Conservation (phyloP, 1,284 basidiomycete species). For the Pseudomicrostroma phylloplanum region DNA sequence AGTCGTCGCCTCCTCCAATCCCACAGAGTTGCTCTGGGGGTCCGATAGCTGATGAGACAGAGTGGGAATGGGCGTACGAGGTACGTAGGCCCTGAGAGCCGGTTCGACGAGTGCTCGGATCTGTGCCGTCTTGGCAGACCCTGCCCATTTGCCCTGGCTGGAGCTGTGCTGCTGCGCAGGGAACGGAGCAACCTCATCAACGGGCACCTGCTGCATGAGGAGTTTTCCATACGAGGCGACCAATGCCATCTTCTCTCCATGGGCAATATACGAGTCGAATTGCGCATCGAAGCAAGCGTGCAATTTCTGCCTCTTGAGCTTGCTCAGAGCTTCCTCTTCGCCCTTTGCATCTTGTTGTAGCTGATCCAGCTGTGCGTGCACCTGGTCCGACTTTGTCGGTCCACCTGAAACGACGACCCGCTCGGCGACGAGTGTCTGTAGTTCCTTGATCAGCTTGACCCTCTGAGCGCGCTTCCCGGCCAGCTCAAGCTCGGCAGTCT, state of each 20-base stretch:
- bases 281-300: conserved; percentile 14
- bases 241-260: conserved; percentile 40
- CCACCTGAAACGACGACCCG: conserved; percentile 18
- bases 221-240: conserved; percentile 41
- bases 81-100: conserved; percentile 23
- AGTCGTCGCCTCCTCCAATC: background rate
- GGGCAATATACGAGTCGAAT: conserved; percentile 41
- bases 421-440: conserved; percentile 32
- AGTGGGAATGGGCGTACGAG: background rate
- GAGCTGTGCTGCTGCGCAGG: conserved; percentile 15
- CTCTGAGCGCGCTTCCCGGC: conserved; percentile 25
- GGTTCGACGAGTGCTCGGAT: conserved; percentile 32
- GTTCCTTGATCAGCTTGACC: conserved; percentile 34
- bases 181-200: conserved; percentile 19
- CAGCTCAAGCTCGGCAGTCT: conserved; percentile 32
- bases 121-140: conserved; percentile 28
- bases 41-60: background rate
- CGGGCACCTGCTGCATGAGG: conserved; percentile 25
- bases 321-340: conserved; percentile 32
- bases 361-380: conserved; percentile 23
- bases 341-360: conserved; percentile 33
- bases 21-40: background rate
- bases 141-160: conserved; percentile 28
- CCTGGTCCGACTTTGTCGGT: conserved; percentile 17
- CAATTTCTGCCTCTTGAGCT: conserved; percentile 23